Evolutionary conservation across 1,284 basidiomycete genomes (phyloP), one percentile per base, ranked within the genome.

Genomic region (Ceratobasidium sp.): DNA sequence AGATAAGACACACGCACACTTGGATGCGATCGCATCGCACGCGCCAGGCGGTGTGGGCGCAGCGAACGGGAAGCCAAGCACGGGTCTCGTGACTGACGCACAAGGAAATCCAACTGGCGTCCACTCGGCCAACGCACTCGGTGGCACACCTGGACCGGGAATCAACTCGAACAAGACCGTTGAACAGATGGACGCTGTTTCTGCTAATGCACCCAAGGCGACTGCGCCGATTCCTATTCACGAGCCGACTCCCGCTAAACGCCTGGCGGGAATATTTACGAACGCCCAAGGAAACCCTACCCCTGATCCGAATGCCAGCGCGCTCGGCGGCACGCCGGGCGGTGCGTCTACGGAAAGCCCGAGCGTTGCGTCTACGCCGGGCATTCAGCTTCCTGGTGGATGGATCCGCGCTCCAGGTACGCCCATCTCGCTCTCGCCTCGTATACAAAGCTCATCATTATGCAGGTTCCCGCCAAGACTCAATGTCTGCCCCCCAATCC

Each of bases 401-500:
- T 71, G 66, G 66, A 59, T 71, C 47, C 53, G 66, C 29, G 53
- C 53, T n/a, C 36, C 54, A 4, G 66, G 66, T 71, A 57, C 19
- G 54, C 48, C 29, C 24, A 1, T 15, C 53, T 19, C 24, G 14
- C 7, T 31, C 19, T 15, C n/a, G 3, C n/a, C 2, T 31, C 14
- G 6, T 48, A 47, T 9, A 6, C 41, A 47, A 41, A 3, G 36
- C 19, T 62, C n/a, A 47, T 45, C 2, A 47, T 62, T 6, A 24
- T n/a, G 33, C 36, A 60, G 57, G 41, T 8, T 60, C 57, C 11
- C 57, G 57, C 57, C 57, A 60, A 19, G 4, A 60, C 2, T 60
- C 57, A 11, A 36, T 60, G 57, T n/a, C 41, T n/a, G 24, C 41
- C 14, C 57, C 57, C 19, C 31, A 60, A 27, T 41, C 57, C 24